Evolutionary conservation across 805 yeast genomes (phyloP), one percentile per base, ranked within the genome.

Genomic region (Nakazawaea sp.): DNA sequence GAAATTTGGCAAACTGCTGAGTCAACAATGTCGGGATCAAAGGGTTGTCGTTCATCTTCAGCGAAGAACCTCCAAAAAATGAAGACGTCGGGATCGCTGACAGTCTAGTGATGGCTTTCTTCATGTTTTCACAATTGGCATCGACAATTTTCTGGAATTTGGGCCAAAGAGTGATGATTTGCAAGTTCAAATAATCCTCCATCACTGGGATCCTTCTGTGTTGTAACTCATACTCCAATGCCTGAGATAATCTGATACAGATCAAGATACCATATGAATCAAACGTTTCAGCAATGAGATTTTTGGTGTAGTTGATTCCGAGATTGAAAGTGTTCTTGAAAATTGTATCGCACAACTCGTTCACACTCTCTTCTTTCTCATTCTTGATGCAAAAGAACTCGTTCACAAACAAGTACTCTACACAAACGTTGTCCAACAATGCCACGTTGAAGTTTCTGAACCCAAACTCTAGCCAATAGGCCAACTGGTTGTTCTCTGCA

Each of bases 261-360:
- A 88, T 67, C 32, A 92, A 60, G 2, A 87, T 64, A 1, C 96
- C 96, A 56, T 78, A 84, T 1, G 78, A 72, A 54, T 92, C 98
- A 51, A 65, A 79, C 1, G 75, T 66, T 4, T 55, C 50, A 51
- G 55, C 35, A 48, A 58, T 39, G 42, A 69, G 43, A 40, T 45
- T 49, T 38, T 66, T 65, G 9, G 81, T 64, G 51, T 71, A 75
- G 12, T 55, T 58, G 17, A 64, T 54, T 2, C 84, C 78, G 23
- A 70, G 47, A 8, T 60, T 61, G 38, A 72, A 73, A 0, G 81
- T 69, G 2, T 74, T 73, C 24, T 62, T 63, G 48, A 78, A 79
- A 3, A 74, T 74, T 57, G 35, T 61, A 53, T 47, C 56, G 69
- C 67, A 70, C 44, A 75, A 33, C 33, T 64, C 53, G 53, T 68